Evolutionary conservation across 108 stramenopile genomes (phyloP), one percentile per base, ranked within the genome.

Genomic region (Chaetoceros muelleri): DNA sequence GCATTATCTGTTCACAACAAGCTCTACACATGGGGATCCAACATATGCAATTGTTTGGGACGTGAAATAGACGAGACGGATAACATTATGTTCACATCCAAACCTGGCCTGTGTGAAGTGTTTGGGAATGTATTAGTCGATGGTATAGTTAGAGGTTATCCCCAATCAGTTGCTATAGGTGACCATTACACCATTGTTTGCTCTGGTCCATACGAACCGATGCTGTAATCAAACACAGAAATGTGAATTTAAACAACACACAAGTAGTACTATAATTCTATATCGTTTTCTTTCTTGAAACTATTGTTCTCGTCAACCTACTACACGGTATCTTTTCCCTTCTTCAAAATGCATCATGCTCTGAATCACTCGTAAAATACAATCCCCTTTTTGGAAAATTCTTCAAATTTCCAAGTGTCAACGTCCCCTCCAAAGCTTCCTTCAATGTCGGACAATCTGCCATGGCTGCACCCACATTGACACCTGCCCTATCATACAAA

Each of bases 21-120:
- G 47, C 70, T 89, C 7, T 89, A 81, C 61, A 78, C 78, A n/a
- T 89, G 87, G 87, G 84, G 87, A 1, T 61, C 53, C 55, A 82
- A 82, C 57, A 51, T 40, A 25, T 30, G 72, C 45, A 58, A 66
- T 30, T 69, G 72, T 28, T 62, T 82, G 3, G 81, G 77, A 18
- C 59, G 48, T 20, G 59, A 55, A 25, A 69, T 71, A 16, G 46
- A 64, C 17, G 69, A 78, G n/a, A 30, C 54, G 24, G 55, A 55
- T 44, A n/a, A n/a, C n/a, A 73, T 72, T 13, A 44, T 48, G 10
- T 79, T 68, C 63, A 69, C 34, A 40, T 13, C 34, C 5, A 40
- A 40, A 13, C 34, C 34, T 10, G 34, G 34, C 8, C 13, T 40
- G 13, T 5, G 5, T 40, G 8, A 40, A 10, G 34, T 5, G 34